phyloP scores from a whole-genome alignment of 495 filamentous ascomycete species.

The Hypoxylon cercidicola region DNA sequence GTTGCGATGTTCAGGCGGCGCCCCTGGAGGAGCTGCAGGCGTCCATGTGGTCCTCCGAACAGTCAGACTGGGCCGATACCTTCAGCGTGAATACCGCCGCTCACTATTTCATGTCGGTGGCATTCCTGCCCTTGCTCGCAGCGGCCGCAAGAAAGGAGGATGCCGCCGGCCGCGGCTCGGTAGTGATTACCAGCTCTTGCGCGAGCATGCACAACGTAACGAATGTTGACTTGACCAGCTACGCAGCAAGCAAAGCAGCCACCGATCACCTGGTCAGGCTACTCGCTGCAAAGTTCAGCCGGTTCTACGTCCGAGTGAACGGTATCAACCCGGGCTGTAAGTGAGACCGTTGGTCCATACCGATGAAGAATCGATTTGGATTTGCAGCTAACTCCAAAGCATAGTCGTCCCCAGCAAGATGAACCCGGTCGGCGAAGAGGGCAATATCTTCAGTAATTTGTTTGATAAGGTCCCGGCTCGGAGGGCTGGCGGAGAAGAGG shows the following conservation, averaged over 20 bases:
- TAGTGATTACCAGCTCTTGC: constrained; percentile 56
- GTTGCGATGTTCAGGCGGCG: constrained; percentile 54
- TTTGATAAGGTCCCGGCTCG: constrained; percentile 58
- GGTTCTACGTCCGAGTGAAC: constrained; percentile 56
- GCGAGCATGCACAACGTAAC: constrained; percentile 61
- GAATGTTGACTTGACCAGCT: constrained; percentile 59
- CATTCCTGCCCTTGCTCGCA: constrained; percentile 52
- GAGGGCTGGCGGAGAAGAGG: constrained; percentile 50
- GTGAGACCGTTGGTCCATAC: constrained; percentile 25
- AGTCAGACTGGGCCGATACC: constrained; percentile 53
- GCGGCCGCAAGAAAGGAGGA: constrained; percentile 47
- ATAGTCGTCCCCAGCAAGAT: constrained; percentile 59
- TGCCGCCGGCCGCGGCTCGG: constrained; percentile 54
- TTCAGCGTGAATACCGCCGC: constrained; percentile 57
- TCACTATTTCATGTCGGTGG: constrained; percentile 58
- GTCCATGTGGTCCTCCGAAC: constrained; percentile 55
- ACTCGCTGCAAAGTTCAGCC: constrained; percentile 54
- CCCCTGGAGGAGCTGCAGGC: constrained; percentile 50
- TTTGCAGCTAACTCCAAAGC: background rate
- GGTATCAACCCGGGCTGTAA: constrained; percentile 61
- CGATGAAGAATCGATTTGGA: background rate
- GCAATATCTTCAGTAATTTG: constrained; percentile 56
- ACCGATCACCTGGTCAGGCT: constrained; percentile 58
- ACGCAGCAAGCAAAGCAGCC: constrained; percentile 58
- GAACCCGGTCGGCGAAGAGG: constrained; percentile 57